Conservation (phyloP, 2,329 filamentous ascomycete species). For the Cryphonectria naterciae region DNA sequence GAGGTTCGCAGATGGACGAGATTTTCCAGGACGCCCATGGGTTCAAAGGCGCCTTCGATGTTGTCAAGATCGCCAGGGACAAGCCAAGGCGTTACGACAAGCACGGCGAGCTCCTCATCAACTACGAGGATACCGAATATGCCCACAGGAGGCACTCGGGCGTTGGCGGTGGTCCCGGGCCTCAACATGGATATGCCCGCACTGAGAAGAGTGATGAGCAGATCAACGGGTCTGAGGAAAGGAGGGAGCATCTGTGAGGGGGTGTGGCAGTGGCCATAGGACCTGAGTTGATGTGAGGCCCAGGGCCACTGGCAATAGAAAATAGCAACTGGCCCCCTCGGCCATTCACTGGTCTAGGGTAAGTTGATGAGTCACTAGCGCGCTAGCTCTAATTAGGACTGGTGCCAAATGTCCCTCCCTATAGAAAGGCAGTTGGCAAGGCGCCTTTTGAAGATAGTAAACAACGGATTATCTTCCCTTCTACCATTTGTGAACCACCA, state of each 20-base stretch:
- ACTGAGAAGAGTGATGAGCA: slow-evolving; percentile 11
- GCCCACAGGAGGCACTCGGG: slow-evolving; percentile 22
- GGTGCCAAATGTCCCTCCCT: too few species aligned
- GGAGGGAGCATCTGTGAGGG: slow-evolving; percentile 4
- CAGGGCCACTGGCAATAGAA: too few species aligned
- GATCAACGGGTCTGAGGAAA: slow-evolving; percentile 9
- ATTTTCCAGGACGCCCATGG: slow-evolving; percentile 64
- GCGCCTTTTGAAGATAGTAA: too few species aligned
- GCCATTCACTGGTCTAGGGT: too few species aligned
- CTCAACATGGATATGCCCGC: background rate
- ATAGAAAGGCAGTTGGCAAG: too few species aligned
- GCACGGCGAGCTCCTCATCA: slow-evolving; percentile 60
- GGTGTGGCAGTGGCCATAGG: too few species aligned
- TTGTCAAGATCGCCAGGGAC: slow-evolving; percentile 47
- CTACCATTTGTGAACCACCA: too few species aligned
- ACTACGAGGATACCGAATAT: slow-evolving; percentile 42
- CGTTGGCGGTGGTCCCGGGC: background rate
- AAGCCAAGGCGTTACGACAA: slow-evolving; percentile 62
- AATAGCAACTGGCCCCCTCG: too few species aligned
- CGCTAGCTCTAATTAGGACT: too few species aligned
- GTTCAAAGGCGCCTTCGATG: slow-evolving; percentile 42
- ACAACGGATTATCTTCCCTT: too few species aligned
- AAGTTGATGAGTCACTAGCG: too few species aligned
- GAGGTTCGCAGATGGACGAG: slow-evolving; percentile 53
- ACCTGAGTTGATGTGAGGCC: too few species aligned